These are phyloP conservation scores for Suhomyces vadensis DNA, from an alignment of 805 yeast genomes.

Conservation along the genomic window DNA sequence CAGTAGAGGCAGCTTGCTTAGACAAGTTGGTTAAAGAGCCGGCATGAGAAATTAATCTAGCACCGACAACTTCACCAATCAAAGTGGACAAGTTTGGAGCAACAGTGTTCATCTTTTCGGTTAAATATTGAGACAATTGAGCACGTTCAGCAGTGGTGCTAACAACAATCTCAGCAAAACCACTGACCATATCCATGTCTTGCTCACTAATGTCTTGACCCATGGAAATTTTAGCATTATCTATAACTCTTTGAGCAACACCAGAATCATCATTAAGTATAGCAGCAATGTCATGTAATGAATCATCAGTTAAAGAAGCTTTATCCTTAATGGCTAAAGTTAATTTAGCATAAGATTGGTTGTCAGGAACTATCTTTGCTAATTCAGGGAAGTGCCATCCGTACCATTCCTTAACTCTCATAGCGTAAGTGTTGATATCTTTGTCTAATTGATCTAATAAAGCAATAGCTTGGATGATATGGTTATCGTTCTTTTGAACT, in stretches of 20 bases:
- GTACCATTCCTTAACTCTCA: conserved; percentile 98
- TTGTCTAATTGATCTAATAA: conserved; percentile 95
- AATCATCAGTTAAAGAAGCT: conserved; percentile 84
- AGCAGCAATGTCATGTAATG: conserved; percentile 90
- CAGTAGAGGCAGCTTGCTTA: conserved; percentile 98
- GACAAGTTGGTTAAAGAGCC: conserved; percentile 96
- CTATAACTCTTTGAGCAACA: conserved; percentile 82
- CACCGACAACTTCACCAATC: conserved; percentile 99
- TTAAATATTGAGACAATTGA: conserved; percentile 78
- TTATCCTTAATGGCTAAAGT: conserved; percentile 85
- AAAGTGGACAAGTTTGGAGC: conserved; percentile 97
- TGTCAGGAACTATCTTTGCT: conserved; percentile 88
- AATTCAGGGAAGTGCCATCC: conserved; percentile 99
- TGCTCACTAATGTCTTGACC: conserved; percentile 96
- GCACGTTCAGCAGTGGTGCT: conserved; percentile 88
- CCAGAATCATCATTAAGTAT: conserved; percentile 90
- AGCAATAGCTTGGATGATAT: conserved; percentile 98
- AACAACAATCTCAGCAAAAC: conserved; percentile 92
- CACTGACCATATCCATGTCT: conserved; percentile 87
- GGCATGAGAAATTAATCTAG: conserved; percentile 96
- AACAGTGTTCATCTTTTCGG: conserved; percentile 95
- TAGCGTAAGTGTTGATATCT: conserved; percentile 94
- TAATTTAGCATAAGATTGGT: conserved; percentile 80
- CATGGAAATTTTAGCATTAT: conserved; percentile 96
- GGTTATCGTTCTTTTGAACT: conserved; percentile 98